Base-by-base conservation (phyloP, 169 alveolate genomes). In the Besnoitia besnoiti region DNA sequence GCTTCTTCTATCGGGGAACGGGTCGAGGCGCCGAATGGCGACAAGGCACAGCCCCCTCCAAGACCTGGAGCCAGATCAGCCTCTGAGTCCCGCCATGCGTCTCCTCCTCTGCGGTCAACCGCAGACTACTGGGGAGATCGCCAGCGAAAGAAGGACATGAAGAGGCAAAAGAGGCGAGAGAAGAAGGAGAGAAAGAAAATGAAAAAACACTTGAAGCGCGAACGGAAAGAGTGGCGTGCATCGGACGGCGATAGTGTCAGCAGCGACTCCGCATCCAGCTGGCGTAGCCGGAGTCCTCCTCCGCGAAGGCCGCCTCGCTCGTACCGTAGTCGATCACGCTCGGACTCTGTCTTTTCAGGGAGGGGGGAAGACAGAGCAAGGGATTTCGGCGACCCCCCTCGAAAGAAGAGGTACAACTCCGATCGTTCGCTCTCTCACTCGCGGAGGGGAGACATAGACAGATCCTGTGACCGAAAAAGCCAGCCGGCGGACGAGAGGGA, bases 121-220 rank as follows among this genome's bases (percentile, higher is more conserved):
- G 67, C 1, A 19, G 67, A 55, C 27, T 21, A 55, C 67, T 55
- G 67, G 82, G 24, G n/a, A n/a, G 82, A 73, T 30, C 82, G 46
- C 19, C 44, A 42, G 27, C 82, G 40, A 27, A 77, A 5, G 55
- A 77, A 77, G 87, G 47, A 77, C 33, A 10, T 42, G 55, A 77
- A 77, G 87, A 77, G 40, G 35, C 61, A 44, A 39, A 42, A 35
- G 59, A 77, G 40, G 59, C 33, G 40, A 30, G 49, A 77, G 87
- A 77, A 77, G 59, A 77, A 37, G 87, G 87, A 42, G 55, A 39
- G 30, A 77, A 77, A 77, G 40, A 77, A 37, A 42, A 77, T 40
- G 87, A 77, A 42, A 55, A 77, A 42, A 35, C 50, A 24, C 80
- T 10, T 67, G 59, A 77, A 37, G 59, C 10, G 39, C 27, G 59